Conservation (phyloP, 208 protist species). For the Trypanosoma boissoni region DNA sequence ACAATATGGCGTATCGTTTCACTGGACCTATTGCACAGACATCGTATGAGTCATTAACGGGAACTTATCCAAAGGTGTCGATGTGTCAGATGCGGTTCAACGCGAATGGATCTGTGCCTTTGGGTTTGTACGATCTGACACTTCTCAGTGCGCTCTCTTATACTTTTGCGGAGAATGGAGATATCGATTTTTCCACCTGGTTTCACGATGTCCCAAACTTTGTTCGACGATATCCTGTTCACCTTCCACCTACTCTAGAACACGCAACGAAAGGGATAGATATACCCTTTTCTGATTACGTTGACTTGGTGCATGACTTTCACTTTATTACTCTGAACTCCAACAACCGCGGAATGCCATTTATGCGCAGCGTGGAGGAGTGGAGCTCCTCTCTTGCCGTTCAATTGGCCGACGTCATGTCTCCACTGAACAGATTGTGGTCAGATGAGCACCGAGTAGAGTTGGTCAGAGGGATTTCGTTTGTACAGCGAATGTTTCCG, state of each 20-base stretch:
- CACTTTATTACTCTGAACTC: slow-evolving; percentile 85
- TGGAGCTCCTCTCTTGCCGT: slow-evolving; percentile 78
- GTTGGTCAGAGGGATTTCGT: slow-evolving; percentile 55
- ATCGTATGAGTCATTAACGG: slow-evolving; percentile 19
- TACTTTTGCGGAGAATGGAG: slow-evolving; percentile 54
- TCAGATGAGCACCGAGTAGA: slow-evolving; percentile 41
- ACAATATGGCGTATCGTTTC: slow-evolving; percentile 56
- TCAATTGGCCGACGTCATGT: slow-evolving; percentile 56
- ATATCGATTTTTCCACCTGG: slow-evolving; percentile 80
- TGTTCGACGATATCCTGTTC: slow-evolving; percentile 49
- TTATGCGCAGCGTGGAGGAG: slow-evolving; percentile 76
- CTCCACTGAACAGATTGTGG: slow-evolving; percentile 76
- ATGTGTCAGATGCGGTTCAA: slow-evolving; percentile 67
- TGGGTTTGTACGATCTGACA: slow-evolving; percentile 64
- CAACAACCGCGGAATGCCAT: slow-evolving; percentile 68
- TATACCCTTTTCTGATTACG: slow-evolving; percentile 78
- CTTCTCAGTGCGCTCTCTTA: slow-evolving; percentile 73
- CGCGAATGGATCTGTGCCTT: slow-evolving; percentile 35
- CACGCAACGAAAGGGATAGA: slow-evolving; percentile 56
- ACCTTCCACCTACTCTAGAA: slow-evolving; percentile 59
- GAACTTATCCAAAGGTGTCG: slow-evolving; percentile 3
- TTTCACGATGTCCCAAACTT: slow-evolving; percentile 56
- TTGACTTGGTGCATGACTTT: slow-evolving; percentile 60
- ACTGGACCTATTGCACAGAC: slow-evolving; percentile 33
- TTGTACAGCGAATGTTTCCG: slow-evolving; percentile 72